Conservation (phyloP, 345 rosid genomes). For the Syzygium aromaticum region DNA sequence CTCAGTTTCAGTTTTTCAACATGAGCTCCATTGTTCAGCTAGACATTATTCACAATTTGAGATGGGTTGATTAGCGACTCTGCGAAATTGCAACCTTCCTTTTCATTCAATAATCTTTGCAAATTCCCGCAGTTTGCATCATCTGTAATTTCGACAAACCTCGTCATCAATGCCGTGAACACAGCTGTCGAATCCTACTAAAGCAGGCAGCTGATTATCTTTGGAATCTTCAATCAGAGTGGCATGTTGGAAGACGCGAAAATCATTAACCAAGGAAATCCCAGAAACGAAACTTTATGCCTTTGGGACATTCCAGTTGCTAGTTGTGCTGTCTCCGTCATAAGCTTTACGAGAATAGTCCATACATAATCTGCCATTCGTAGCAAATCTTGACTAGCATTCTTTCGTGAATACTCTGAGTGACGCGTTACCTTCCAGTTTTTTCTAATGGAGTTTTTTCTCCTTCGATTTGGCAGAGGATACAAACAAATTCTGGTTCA, state of each 20-base stretch:
- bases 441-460: neutral
- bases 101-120: neutral
- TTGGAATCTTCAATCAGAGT: neutral
- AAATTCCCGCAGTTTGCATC: neutral
- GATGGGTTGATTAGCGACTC: neutral
- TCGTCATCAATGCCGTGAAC: neutral
- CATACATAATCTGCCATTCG: neutral
- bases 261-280: neutral
- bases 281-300: neutral
- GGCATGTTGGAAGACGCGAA: neutral
- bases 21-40: neutral
- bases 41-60: neutral
- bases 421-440: rapidly evolving
- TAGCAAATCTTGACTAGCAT: neutral
- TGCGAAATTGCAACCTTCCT: neutral
- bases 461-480: neutral
- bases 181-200: neutral
- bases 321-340: neutral
- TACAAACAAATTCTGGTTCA: neutral
- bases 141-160: neutral
- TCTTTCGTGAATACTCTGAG: neutral
- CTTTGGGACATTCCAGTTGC: neutral
- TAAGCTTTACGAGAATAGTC: neutral
- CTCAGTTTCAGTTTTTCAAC: neutral
- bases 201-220: neutral